Base-by-base conservation (phyloP, 164 flowering plant species). In the Taxillus chinensis region DNA sequence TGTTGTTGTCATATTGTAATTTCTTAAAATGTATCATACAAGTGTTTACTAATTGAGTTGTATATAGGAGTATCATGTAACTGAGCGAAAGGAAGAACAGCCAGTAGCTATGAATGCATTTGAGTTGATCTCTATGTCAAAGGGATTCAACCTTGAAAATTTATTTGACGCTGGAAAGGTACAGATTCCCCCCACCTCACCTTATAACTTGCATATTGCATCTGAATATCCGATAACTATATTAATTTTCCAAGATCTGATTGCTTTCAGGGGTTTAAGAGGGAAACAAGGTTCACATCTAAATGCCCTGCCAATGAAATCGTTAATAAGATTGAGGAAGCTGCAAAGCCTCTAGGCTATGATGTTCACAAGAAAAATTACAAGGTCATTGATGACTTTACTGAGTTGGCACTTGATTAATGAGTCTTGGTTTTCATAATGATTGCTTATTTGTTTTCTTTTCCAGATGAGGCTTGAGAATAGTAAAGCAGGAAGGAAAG, bases 31-130 rank as follows among this genome's bases (percentile, higher is more conserved):
- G 27, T 27, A 27, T 27, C 27, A 27, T 27, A 27, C 27, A 27
- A 27, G 27, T 27, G 27, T 27, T 27, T 27, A 0, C 27, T 27
- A 27, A 27, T 27, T 27, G 27, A 27, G 2, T 27, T 27, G 27
- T 45, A 17, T 75, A 14, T 63, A 93, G 99, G 92, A 90, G 58
- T 71, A 83, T 74, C 92, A 79, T 67, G 97, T 90, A 55, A 83
- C 80, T 45, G 99, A 93, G 74, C 83, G 76, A 78, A 87, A 61
- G 66, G 95, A 87, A 75, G 84, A 83, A 60, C 82, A 83, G 64
- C 99, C 99, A 39, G 70, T 79, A 48, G 81, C 96, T 42, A 93
- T 93, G 95, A 93, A 93, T 74, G 98, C 98, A 55, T 93, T 93
- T 71, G 97, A 90, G 69, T 76, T 93, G 57, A 93, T 93, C 71